A percentile compares a stretch with the other conserved stretches of the same genome.
Conservation (phyloP, 331 rosid species). For the Acacia concinna region DNA sequence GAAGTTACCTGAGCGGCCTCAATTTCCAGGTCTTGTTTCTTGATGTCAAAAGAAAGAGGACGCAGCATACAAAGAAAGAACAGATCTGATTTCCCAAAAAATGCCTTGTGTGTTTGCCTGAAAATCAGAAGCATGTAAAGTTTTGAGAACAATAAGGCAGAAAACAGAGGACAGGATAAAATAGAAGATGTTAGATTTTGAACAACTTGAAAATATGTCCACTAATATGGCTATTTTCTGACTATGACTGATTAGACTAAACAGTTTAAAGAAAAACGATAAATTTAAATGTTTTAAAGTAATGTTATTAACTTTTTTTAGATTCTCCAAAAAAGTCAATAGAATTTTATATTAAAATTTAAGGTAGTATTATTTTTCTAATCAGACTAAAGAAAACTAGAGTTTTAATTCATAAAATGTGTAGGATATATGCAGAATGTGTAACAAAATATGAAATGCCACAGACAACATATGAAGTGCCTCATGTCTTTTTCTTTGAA, state of each 20-base stretch:
- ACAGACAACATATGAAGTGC: background rate
- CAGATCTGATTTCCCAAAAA: constrained; percentile 66
- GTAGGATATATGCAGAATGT: background rate
- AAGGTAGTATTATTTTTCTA: background rate
- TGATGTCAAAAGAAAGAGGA: constrained; percentile 60
- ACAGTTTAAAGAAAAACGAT: too few species aligned
- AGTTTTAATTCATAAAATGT: background rate
- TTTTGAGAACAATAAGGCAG: background rate
- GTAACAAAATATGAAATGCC: background rate
- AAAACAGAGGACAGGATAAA: background rate
- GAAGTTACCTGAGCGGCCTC: constrained; percentile 74
- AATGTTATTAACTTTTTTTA: too few species aligned
- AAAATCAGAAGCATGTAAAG: constrained; percentile 15
- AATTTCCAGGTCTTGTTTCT: constrained; percentile 74
- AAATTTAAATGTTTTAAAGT: too few species aligned
- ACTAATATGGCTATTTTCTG: background rate
- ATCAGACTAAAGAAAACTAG: background rate
- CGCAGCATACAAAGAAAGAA: constrained; percentile 59
- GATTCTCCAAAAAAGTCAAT: too few species aligned
- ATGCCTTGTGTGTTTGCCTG: constrained; percentile 60
- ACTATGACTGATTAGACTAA: background rate
- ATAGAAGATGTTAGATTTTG: background rate
- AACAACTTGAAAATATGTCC: background rate
- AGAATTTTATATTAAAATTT: too few species aligned
- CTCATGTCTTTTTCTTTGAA: background rate